Evolutionary conservation across 2,329 filamentous ascomycete species (phyloP).

Genomic region (Cryphonectria parasitica): DNA sequence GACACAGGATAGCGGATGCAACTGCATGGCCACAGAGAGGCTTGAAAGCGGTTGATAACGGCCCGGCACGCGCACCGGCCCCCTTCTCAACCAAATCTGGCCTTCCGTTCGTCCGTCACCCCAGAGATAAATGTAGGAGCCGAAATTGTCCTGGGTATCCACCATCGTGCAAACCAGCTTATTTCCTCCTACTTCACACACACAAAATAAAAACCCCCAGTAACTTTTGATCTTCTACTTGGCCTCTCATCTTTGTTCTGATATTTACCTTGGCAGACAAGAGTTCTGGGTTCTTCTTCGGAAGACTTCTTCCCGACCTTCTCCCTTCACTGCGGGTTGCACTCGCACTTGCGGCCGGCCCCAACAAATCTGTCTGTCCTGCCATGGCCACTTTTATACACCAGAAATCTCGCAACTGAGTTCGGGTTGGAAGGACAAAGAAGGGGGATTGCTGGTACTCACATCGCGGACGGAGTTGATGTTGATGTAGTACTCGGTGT

Average conservation of each 20-base stretch:
- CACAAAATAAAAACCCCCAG: conserved; percentile 4
- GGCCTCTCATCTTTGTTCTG: background rate
- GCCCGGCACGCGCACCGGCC: conserved; percentile 26
- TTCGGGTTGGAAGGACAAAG: conserved; percentile 38
- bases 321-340: background rate
- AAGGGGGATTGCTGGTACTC: conserved; percentile 47
- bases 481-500: conserved; percentile 99
- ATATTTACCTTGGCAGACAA: background rate
- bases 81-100: conserved; percentile 20
- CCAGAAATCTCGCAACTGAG: conserved; percentile 21
- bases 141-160: conserved; percentile 24
- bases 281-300: background rate
- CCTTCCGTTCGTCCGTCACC: conserved; percentile 29
- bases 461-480: conserved; percentile 99
- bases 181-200: conserved; percentile 11
- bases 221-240: conserved; percentile 1
- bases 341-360: conserved; percentile 25
- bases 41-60: conserved; percentile 25
- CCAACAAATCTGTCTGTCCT: background rate
- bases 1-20: conserved; percentile 26
- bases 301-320: conserved; percentile 7
- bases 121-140: conserved; percentile 21
- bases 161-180: conserved; percentile 22
- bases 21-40: conserved; percentile 20
- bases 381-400: conserved; percentile 3